Conservation (phyloP, 2,329 filamentous ascomycete species). For the Fusarium odoratissimum region DNA sequence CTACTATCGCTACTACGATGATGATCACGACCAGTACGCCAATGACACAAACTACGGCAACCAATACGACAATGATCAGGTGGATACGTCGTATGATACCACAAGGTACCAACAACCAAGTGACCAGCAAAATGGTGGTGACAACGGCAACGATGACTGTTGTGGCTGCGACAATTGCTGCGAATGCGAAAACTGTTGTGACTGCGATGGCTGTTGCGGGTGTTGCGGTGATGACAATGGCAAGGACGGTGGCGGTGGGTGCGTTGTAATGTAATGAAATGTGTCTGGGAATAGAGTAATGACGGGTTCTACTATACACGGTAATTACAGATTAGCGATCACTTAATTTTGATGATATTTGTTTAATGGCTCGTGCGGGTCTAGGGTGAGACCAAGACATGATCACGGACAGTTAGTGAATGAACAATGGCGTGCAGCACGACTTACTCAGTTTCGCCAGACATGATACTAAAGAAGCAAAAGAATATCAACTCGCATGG, state of each 20-base stretch:
- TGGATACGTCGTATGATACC: neutral
- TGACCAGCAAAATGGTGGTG: neutral
- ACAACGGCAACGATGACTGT: neutral
- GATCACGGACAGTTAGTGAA: too few species aligned
- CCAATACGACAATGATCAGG: neutral
- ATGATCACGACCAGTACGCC: neutral
- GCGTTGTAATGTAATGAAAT: slow-evolving; percentile 14
- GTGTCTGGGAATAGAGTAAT: accelerated
- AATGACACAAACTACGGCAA: neutral
- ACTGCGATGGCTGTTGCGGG: neutral
- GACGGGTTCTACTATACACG: accelerated
- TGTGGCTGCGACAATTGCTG: neutral
- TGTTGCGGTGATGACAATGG: neutral
- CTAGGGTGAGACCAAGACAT: too few species aligned
- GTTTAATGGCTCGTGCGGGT: neutral
- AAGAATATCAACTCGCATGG: accelerated
- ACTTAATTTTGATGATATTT: neutral
- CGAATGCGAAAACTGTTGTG: neutral
- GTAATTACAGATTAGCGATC: neutral
- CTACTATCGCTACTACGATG: neutral
- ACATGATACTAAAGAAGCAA: neutral
- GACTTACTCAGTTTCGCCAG: too few species aligned
- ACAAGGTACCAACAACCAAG: neutral
- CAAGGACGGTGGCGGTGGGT: neutral
- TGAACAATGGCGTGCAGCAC: too few species aligned